phyloP scores from a whole-genome alignment of 2,329 filamentous ascomycete species.

The Fusarium floridanum region DNA sequence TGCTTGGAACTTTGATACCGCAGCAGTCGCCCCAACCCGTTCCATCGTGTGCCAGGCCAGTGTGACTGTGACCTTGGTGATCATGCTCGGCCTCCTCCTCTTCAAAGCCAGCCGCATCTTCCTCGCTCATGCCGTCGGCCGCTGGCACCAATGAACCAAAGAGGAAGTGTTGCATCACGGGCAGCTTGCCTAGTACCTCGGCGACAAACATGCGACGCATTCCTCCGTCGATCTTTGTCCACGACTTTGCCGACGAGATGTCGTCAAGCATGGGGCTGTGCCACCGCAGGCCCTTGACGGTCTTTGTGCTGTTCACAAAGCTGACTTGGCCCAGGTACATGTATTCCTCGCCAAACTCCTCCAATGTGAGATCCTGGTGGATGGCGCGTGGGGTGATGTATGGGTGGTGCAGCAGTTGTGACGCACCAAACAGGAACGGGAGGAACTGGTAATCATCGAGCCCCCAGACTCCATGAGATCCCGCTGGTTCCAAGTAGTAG shows the following conservation, averaged over 20 bases:
- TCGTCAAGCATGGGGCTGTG: conserved; percentile 99
- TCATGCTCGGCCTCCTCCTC: conserved; percentile 63
- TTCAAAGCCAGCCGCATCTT: conserved; percentile 62
- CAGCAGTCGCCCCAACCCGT: conserved; percentile 95
- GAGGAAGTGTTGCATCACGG: conserved; percentile 98
- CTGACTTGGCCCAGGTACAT: conserved; percentile 92
- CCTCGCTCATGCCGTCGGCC: conserved; percentile 81
- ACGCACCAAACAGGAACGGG: conserved; percentile 93
- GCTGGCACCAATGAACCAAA: conserved; percentile 90
- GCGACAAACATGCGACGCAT: conserved; percentile 98
- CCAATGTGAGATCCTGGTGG: conserved; percentile 87
- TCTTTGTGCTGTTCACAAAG: conserved; percentile 97
- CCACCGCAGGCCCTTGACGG: conserved; percentile 93
- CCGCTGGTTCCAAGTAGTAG: conserved; percentile 97
- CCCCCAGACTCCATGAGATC: conserved; percentile 98
- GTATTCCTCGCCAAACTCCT: conserved; percentile 86
- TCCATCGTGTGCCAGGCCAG: conserved; percentile 73
- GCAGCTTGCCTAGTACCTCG: conserved; percentile 92
- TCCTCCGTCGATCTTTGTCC: conserved; percentile 92
- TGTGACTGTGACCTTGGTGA: conserved; percentile 71
- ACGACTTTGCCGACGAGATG: conserved; percentile 89
- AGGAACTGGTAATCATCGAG: conserved; percentile 98
- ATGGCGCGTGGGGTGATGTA: conserved; percentile 85
- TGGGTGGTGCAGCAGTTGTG: conserved; percentile 87
- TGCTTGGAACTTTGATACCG: conserved; percentile 96